These are phyloP conservation scores for Candida piceae DNA, from an alignment of 805 yeast species.

Conservation along the genomic window DNA sequence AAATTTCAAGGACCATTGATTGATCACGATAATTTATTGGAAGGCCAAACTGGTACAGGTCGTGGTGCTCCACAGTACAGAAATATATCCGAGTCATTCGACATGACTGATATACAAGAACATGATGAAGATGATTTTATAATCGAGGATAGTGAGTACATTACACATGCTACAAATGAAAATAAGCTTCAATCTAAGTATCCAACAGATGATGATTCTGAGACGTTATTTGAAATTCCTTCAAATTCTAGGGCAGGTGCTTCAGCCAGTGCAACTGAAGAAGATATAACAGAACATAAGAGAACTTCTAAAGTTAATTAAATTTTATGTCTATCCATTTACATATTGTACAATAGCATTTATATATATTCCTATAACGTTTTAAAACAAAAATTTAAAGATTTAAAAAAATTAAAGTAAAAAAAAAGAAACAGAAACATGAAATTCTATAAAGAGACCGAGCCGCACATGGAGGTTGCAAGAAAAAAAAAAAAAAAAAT, in stretches of 20 bases:
- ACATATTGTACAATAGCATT: too few species aligned
- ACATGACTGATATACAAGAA: background rate
- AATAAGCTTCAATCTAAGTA: too few species aligned
- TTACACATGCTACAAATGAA: conserved; percentile 6
- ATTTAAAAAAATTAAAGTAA: too few species aligned
- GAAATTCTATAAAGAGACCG: too few species aligned
- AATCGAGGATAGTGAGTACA: conserved; percentile 11
- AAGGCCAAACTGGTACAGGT: conserved; percentile 1
- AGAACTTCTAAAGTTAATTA: background rate
- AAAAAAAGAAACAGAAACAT: too few species aligned
- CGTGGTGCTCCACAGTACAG: too few species aligned
- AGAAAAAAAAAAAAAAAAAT: too few species aligned
- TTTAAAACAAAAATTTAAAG: too few species aligned
- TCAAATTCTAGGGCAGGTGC: background rate
- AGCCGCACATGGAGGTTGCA: too few species aligned
- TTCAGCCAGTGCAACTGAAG: background rate
- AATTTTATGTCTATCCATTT: too few species aligned
- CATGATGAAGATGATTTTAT: conserved; percentile 7
- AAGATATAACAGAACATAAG: background rate
- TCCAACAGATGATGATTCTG: conserved; percentile 11
- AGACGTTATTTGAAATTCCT: conserved; percentile 13
- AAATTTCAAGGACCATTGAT: conserved; percentile 62
- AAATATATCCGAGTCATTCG: too few species aligned
- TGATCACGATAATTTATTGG: conserved; percentile 26
- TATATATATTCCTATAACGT: too few species aligned